Evolutionary conservation across 108 stramenopile genomes (phyloP).

Genomic region (Nitzschia putrida): DNA sequence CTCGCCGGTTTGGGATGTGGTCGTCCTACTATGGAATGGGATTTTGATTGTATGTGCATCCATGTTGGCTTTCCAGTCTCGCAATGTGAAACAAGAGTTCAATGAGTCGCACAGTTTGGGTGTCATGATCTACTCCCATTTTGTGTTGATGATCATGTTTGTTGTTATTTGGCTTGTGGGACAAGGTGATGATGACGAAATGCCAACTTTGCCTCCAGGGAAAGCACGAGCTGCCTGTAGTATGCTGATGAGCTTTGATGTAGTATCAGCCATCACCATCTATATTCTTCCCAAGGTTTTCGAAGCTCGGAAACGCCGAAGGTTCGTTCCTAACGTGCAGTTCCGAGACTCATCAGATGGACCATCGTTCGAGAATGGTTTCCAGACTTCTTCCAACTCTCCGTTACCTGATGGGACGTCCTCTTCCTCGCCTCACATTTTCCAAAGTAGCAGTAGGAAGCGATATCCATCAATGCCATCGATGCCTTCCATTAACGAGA

Average conservation of each 20-base stretch:
- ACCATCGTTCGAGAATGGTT: constrained; percentile 2
- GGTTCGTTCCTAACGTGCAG: not conserved
- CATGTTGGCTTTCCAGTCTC: constrained; percentile 42
- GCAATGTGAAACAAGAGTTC: constrained; percentile 36
- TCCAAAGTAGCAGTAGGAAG: too few species aligned
- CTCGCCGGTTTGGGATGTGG: constrained; percentile 5
- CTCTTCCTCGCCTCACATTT: too few species aligned
- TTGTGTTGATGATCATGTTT: constrained; percentile 28
- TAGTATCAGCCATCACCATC: constrained; percentile 12
- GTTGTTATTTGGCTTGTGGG: constrained; percentile 4
- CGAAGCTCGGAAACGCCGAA: not conserved
- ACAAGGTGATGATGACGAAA: not conserved
- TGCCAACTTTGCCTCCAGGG: not conserved
- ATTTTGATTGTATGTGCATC: constrained; percentile 26
- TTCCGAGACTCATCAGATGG: not conserved
- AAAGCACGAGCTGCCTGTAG: constrained; percentile 1
- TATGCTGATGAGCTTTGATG: constrained; percentile 15
- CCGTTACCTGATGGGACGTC: too few species aligned
- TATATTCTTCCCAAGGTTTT: constrained; percentile 26
- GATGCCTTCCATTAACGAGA: too few species aligned
- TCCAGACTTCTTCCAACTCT: too few species aligned
- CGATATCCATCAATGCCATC: too few species aligned
- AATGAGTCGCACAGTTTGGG: constrained; percentile 41
- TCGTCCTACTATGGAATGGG: constrained; percentile 19
- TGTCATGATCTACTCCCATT: constrained; percentile 43